Evolutionary conservation across 2,329 filamentous ascomycete species (phyloP).

Genomic region (Nemania serpens): DNA sequence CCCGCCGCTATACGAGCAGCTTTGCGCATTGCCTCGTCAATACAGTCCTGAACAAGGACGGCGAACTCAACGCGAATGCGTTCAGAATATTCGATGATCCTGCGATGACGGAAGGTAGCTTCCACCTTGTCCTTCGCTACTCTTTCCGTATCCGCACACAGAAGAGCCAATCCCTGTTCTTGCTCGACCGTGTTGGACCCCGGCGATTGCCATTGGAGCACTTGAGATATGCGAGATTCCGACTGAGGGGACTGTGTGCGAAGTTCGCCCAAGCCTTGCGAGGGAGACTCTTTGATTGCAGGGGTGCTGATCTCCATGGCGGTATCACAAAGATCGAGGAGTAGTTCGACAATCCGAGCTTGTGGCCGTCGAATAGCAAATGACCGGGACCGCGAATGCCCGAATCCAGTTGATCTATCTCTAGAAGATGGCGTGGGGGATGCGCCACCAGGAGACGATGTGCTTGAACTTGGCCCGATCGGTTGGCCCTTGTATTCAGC

Average conservation of each 20-base stretch:
- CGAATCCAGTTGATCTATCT: constrained; percentile 74
- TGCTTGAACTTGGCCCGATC: constrained; percentile 75
- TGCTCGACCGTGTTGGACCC: constrained; percentile 90
- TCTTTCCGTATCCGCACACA: constrained; percentile 90
- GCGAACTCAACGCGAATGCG: constrained; percentile 94
- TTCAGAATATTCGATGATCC: constrained; percentile 94
- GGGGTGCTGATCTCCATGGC: constrained; percentile 93
- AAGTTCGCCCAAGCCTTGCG: constrained; percentile 73
- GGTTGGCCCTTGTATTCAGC: constrained; percentile 87
- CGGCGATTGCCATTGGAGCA: constrained; percentile 95
- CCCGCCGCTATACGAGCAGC: constrained; percentile 87
- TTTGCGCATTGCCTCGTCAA: constrained; percentile 87
- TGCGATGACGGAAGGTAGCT: constrained; percentile 85
- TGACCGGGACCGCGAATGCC: constrained; percentile 80
- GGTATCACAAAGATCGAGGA: constrained; percentile 95
- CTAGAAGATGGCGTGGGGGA: constrained; percentile 73
- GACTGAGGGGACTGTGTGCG: constrained; percentile 95
- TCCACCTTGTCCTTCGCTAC: constrained; percentile 89
- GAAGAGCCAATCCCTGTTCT: constrained; percentile 82
- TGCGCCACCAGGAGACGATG: constrained; percentile 72
- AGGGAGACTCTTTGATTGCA: constrained; percentile 81
- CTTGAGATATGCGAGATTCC: constrained; percentile 90
- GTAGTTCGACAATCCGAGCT: constrained; percentile 89
- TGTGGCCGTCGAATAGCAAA: constrained; percentile 91
- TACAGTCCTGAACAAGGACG: constrained; percentile 91